phyloP scores from a whole-genome alignment of 2,329 filamentous ascomycete species.

The Pestalotiopsis sp. region DNA sequence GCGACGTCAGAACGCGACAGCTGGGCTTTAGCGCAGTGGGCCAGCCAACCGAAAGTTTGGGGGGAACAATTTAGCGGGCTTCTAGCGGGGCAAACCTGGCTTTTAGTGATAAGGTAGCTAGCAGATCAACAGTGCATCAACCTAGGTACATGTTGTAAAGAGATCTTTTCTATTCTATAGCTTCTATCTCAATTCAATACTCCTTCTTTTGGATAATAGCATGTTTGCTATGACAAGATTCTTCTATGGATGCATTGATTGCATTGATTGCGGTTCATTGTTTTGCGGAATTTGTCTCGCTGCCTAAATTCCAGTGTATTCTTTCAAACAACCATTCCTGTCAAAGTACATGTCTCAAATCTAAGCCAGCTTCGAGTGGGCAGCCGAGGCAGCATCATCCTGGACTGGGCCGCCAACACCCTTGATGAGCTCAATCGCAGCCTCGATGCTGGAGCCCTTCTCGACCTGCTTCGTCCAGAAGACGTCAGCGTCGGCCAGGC shows the following conservation, averaged over 20 bases:
- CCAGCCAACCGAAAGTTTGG: background rate
- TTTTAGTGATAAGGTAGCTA: too few species aligned
- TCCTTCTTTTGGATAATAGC: too few species aligned
- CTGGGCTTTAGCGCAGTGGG: background rate
- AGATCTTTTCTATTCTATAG: too few species aligned
- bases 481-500: constrained; percentile 29
- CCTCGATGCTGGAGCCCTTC: constrained; percentile 37
- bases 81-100: background rate
- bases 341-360: background rate
- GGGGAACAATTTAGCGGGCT: background rate
- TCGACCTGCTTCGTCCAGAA: constrained; percentile 48
- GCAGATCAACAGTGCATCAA: too few species aligned
- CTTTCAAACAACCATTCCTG: too few species aligned
- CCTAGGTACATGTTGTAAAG: too few species aligned
- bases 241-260: too few species aligned
- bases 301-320: too few species aligned
- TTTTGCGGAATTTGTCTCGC: too few species aligned
- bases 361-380: background rate
- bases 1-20: constrained; percentile 8
- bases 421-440: constrained; percentile 37
- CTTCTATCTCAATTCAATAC: too few species aligned
- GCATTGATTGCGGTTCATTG: too few species aligned
- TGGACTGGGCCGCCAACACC: constrained; percentile 19
- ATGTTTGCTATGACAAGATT: too few species aligned
- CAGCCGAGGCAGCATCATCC: background rate